Evolutionary conservation across 345 rosid genomes (phyloP).

Genomic region (Populus deltoides): DNA sequence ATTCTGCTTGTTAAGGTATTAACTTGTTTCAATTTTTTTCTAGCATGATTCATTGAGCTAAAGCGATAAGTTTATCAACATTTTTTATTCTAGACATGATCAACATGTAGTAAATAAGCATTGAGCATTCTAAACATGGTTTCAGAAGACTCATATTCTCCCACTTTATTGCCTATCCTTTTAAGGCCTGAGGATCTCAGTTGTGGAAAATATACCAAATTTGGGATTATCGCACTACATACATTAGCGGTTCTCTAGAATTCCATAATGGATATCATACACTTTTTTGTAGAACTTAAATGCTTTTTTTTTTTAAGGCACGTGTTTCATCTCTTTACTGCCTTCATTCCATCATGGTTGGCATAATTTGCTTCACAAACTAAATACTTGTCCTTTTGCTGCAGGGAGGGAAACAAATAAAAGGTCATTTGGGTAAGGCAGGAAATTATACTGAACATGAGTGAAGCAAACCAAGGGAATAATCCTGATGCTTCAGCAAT

Average conservation of each 20-base stretch:
- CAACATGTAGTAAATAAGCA: too few species aligned
- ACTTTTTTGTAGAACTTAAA: neutral
- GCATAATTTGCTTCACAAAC: constrained; percentile 8
- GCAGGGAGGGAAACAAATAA: constrained; percentile 18
- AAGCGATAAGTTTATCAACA: too few species aligned
- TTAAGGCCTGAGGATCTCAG: neutral
- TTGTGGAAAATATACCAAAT: neutral
- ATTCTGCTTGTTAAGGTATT: too few species aligned
- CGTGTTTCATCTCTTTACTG: neutral
- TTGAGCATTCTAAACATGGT: too few species aligned
- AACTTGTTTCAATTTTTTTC: too few species aligned
- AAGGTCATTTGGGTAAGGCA: constrained; percentile 12
- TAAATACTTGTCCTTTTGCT: neutral
- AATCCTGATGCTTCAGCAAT: constrained; percentile 40
- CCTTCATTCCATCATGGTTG: neutral
- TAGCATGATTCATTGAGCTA: too few species aligned
- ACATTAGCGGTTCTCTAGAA: neutral
- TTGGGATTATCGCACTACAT: neutral
- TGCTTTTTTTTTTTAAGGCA: neutral
- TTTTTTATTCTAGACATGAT: too few species aligned
- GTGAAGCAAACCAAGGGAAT: constrained; percentile 43
- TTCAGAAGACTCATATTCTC: too few species aligned
- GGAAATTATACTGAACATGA: constrained; percentile 31
- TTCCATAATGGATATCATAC: neutral
- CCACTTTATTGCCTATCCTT: too few species aligned